Conservation (phyloP, 192 early-diverging fungal species). For the Funneliformis geosporum region DNA sequence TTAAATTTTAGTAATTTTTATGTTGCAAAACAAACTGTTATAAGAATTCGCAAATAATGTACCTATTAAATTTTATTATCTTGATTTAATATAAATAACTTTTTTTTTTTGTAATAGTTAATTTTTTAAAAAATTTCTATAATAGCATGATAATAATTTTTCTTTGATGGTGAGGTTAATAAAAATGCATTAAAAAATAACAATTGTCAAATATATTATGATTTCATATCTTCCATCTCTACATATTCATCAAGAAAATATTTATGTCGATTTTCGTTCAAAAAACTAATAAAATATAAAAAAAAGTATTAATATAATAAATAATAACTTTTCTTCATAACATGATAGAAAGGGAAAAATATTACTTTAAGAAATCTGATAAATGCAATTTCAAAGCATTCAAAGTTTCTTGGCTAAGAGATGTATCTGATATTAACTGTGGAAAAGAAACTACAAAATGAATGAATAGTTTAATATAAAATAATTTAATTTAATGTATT, state of each 20-base stretch:
- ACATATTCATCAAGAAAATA: background rate
- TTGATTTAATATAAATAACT: too few relatives aligned
- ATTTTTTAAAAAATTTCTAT: too few relatives aligned
- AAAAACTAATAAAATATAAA: background rate
- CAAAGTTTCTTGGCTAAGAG: background rate
- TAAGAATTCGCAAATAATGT: too few relatives aligned
- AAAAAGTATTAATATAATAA: background rate
- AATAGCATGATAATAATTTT: too few relatives aligned
- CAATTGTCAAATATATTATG: background rate
- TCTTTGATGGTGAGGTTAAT: too few relatives aligned
- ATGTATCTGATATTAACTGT: background rate
- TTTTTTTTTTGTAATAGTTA: too few relatives aligned
- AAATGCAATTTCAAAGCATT: background rate
- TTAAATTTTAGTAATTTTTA: too few relatives aligned
- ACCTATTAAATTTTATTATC: too few relatives aligned
- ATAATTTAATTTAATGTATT: background rate
- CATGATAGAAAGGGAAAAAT: background rate
- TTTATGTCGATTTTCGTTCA: background rate
- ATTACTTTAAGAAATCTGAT: background rate
- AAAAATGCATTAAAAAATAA: too few relatives aligned
- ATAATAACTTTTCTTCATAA: background rate
- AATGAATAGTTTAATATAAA: background rate
- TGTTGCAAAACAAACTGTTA: too few relatives aligned
- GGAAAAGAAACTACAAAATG: constrained; percentile 4
- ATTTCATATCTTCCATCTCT: background rate